phyloP scores from a whole-genome alignment of 2,329 filamentous ascomycete genomes.

The Tolypocladium tropicale region DNA sequence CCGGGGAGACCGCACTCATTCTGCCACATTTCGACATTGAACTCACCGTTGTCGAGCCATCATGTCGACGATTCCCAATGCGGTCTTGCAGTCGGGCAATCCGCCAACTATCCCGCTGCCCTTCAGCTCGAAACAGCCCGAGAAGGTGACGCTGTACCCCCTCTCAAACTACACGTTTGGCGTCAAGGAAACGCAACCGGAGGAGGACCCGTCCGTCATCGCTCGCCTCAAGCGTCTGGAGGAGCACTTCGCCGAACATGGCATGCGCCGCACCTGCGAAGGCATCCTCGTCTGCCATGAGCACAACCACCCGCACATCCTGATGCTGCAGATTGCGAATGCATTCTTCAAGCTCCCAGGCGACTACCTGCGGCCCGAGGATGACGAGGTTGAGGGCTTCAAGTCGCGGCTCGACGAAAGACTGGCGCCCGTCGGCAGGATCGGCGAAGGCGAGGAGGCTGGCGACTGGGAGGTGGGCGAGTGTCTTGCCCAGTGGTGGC shows the following conservation, averaged over 20 bases:
- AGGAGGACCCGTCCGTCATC: constrained; percentile 92
- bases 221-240: constrained; percentile 89
- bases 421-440: constrained; percentile 79
- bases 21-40: neutral
- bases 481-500: constrained; percentile 95
- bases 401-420: constrained; percentile 87
- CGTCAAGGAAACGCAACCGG: constrained; percentile 94
- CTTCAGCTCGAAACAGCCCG: constrained; percentile 84
- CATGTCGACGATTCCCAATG: constrained; percentile 80
- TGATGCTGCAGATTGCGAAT: constrained; percentile 99
- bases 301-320: constrained; percentile 95
- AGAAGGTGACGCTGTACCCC: constrained; percentile 84
- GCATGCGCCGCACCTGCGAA: constrained; percentile 96
- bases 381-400: constrained; percentile 92
- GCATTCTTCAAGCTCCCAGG: constrained; percentile 98
- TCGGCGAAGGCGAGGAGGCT: constrained; percentile 78
- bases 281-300: constrained; percentile 97
- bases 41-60: neutral
- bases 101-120: constrained; percentile 69
- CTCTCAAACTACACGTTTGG: constrained; percentile 98
- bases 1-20: neutral
- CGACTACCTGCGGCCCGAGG: constrained; percentile 82
- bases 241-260: constrained; percentile 83
- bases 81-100: constrained; percentile 65
- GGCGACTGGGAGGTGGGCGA: constrained; percentile 87